Conservation (phyloP, 768 basidiomycete genomes). For the Mycena haematopus region DNA sequence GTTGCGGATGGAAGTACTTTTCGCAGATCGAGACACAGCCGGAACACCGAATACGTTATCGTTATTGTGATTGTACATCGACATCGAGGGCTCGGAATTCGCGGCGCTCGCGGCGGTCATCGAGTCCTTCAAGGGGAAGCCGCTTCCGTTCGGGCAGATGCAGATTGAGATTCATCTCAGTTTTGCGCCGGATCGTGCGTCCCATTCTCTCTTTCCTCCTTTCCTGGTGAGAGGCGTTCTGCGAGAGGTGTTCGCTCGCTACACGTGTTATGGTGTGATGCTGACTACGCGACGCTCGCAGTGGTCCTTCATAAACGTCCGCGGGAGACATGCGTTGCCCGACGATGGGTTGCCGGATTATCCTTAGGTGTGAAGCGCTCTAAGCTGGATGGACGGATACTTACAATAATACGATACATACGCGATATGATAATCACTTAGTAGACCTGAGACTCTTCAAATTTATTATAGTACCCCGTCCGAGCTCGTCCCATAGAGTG, state of each 20-base stretch:
- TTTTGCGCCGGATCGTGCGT: background rate
- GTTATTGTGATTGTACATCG: too few species aligned
- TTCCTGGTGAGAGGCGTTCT: slow-evolving; percentile 25
- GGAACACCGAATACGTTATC: too few species aligned
- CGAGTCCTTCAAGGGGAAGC: slow-evolving; percentile 43
- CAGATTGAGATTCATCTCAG: slow-evolving; percentile 51
- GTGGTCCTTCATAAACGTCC: slow-evolving; percentile 43
- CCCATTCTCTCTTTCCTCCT: background rate
- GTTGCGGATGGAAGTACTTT: slow-evolving; percentile 71
- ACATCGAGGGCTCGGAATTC: slow-evolving; percentile 57
- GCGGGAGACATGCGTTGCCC: slow-evolving; percentile 33
- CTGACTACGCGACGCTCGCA: background rate
- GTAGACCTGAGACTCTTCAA: too few species aligned
- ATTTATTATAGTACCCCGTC: too few species aligned
- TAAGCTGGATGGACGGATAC: too few species aligned
- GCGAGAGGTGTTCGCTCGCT: slow-evolving; percentile 34
- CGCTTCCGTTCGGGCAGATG: slow-evolving; percentile 55
- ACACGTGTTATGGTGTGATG: too few species aligned
- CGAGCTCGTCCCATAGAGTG: too few species aligned
- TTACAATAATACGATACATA: too few species aligned
- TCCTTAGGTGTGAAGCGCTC: too few species aligned
- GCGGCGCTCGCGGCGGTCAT: slow-evolving; percentile 48
- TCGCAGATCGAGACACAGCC: slow-evolving; percentile 71
- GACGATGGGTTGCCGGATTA: slow-evolving; percentile 27
- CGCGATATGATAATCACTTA: too few species aligned